phyloP scores from a whole-genome alignment of 2,329 filamentous ascomycete genomes.

The Pseudopyrenochaeta lycopersici region DNA sequence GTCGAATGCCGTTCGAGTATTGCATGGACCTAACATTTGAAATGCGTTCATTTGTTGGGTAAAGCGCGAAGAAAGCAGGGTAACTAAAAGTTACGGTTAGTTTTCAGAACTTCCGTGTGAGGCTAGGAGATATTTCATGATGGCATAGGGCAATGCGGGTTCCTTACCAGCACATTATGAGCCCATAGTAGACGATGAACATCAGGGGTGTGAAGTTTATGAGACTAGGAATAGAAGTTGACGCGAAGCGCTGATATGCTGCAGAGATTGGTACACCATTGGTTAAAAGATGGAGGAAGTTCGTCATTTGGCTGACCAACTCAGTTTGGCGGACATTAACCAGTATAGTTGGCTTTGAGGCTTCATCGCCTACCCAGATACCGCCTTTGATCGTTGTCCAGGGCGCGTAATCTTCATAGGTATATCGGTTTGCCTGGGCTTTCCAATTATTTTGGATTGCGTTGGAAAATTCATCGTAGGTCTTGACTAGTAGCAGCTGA shows the following conservation, averaged over 20 bases:
- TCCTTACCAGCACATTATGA: constrained; percentile 70
- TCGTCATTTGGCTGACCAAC: constrained; percentile 16
- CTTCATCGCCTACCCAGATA: constrained; percentile 28
- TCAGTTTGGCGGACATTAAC: constrained; percentile 54
- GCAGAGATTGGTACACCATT: constrained; percentile 27
- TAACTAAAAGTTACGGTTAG: constrained; percentile 78
- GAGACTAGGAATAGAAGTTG: constrained; percentile 12
- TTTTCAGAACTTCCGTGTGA: constrained; percentile 70
- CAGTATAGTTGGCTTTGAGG: constrained; percentile 21
- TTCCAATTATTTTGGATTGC: constrained; percentile 69
- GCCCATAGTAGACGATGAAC: constrained; percentile 69
- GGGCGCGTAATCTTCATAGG: constrained; percentile 46
- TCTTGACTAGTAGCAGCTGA: constrained; percentile 64
- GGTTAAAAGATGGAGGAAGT: constrained; percentile 26
- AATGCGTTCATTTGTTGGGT: constrained; percentile 81
- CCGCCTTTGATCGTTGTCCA: constrained; percentile 52
- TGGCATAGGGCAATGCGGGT: too few relatives aligned
- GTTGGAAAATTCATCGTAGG: constrained; percentile 67
- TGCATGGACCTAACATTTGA: constrained; percentile 81
- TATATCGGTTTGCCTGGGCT: constrained; percentile 54
- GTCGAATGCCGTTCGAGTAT: constrained; percentile 87
- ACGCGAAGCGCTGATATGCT: constrained; percentile 24
- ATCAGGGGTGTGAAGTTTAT: constrained; percentile 59
- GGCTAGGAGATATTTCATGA: constrained; percentile 12
- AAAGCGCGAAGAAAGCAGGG: constrained; percentile 85